phyloP scores from a whole-genome alignment of 1,284 basidiomycete genomes.

The Trichosporon sp. region DNA sequence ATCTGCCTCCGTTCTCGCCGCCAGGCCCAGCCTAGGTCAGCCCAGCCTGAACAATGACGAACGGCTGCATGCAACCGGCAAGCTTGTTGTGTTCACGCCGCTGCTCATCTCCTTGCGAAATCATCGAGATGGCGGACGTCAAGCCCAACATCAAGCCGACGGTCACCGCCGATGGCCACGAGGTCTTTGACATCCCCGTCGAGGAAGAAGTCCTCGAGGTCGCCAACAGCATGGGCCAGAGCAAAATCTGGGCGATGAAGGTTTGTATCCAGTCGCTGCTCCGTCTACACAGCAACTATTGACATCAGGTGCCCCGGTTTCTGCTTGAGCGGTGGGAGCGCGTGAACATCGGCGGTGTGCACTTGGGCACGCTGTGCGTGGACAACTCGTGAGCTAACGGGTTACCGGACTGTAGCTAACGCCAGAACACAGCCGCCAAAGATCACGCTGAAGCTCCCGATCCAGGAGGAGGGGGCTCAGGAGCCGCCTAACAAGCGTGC shows the following conservation, averaged over 20 bases:
- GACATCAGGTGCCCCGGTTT: constrained; percentile 58
- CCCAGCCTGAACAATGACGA: constrained; percentile 15
- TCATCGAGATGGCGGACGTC: constrained; percentile 12
- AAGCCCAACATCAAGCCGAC: constrained; percentile 33
- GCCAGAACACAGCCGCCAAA: constrained; percentile 21
- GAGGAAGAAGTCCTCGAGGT: constrained; percentile 46
- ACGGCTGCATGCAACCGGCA: background rate
- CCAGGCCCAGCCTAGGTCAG: background rate
- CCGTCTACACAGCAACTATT: background rate
- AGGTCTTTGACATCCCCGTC: constrained; percentile 34
- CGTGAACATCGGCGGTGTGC: constrained; percentile 57
- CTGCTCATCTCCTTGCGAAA: background rate
- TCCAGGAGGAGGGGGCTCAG: constrained; percentile 18
- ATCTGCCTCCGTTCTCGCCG: constrained; percentile 8
- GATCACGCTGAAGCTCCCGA: constrained; percentile 33
- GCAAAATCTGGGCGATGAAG: constrained; percentile 52
- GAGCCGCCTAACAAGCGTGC: constrained; percentile 27
- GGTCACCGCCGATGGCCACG: constrained; percentile 27
- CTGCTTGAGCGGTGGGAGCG: constrained; percentile 60
- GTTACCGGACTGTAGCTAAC: background rate
- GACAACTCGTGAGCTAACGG: constrained; percentile 54
- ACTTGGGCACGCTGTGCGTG: constrained; percentile 59
- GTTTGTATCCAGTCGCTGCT: constrained; percentile 20
- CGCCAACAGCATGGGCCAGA: constrained; percentile 30
- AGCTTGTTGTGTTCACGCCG: background rate